Evolutionary conservation across 805 yeast genomes (phyloP).

Genomic region (Candida stauntonica): DNA sequence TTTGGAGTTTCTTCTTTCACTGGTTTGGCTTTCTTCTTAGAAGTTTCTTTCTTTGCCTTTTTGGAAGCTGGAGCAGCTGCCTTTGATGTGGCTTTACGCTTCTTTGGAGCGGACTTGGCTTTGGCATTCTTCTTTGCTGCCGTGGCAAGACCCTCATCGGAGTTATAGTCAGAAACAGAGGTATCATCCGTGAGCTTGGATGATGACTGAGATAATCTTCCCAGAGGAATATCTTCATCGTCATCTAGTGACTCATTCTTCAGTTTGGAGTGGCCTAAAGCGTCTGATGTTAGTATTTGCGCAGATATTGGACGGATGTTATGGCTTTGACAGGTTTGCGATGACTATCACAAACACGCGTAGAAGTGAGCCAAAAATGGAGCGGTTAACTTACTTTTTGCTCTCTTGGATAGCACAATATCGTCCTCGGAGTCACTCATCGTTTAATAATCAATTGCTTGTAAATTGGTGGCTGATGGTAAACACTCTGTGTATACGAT

Average conservation of each 20-base stretch:
- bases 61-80: conserved; percentile 1
- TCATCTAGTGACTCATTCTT: conserved; percentile 14
- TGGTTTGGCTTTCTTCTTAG: conserved; percentile 1
- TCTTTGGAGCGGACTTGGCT: conserved; percentile 1
- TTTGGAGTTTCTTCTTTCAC: conserved; percentile 10
- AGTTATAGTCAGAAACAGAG: conserved; percentile 23
- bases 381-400: conserved; percentile 18
- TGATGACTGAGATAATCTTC: conserved; percentile 12
- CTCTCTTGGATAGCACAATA: conserved; percentile 24
- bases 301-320: neutral
- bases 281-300: conserved; percentile 2
- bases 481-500: neutral
- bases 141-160: conserved; percentile 21
- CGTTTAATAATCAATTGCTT: neutral
- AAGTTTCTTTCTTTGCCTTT: conserved; percentile 1
- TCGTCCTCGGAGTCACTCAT: conserved; percentile 33
- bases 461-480: neutral
- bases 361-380: neutral
- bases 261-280: neutral
- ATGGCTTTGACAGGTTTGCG: neutral
- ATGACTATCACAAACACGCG: neutral
- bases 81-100: conserved; percentile 7
- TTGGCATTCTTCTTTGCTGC: conserved; percentile 2
- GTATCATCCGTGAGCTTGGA: conserved; percentile 13
- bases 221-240: conserved; percentile 24